These are phyloP conservation scores for Quercus wislizeni DNA, from an alignment of 306 rosid genomes.

Conservation along the genomic window DNA sequence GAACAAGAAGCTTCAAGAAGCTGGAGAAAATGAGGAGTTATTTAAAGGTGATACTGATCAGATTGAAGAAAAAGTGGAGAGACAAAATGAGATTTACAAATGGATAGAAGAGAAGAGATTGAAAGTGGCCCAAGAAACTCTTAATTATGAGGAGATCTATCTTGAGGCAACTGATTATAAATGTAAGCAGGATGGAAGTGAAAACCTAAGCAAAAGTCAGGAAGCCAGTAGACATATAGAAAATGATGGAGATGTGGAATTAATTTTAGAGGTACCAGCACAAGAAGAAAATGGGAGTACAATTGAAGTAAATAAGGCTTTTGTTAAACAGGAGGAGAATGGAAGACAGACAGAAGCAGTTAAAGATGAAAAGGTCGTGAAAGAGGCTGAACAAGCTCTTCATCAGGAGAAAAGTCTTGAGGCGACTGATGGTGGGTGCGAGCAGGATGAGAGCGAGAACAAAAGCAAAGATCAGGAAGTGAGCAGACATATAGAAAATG, in stretches of 20 bases:
- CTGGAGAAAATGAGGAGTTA: slow-evolving; percentile 34
- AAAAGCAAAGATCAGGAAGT: slow-evolving; percentile 7
- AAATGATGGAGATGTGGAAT: slow-evolving; percentile 7
- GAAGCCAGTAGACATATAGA: slow-evolving; percentile 8
- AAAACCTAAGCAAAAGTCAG: slow-evolving; percentile 12
- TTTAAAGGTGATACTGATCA: slow-evolving; percentile 30
- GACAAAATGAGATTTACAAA: slow-evolving; percentile 23
- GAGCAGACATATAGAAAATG: slow-evolving; percentile 4
- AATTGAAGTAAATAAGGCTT: slow-evolving; percentile 12
- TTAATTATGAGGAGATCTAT: neutral
- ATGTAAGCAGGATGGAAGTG: slow-evolving; percentile 16
- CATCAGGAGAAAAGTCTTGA: slow-evolving; percentile 14
- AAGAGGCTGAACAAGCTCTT: slow-evolving; percentile 16
- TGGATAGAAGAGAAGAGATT: slow-evolving; percentile 22
- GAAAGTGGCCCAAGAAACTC: slow-evolving; percentile 29
- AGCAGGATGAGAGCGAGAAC: slow-evolving; percentile 21
- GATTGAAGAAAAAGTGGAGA: slow-evolving; percentile 38
- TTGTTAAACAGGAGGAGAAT: slow-evolving; percentile 6
- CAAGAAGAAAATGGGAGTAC: slow-evolving; percentile 14
- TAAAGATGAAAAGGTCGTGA: slow-evolving; percentile 1
- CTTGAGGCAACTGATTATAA: slow-evolving; percentile 20
- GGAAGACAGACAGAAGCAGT: slow-evolving; percentile 3
- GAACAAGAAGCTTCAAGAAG: slow-evolving; percentile 32
- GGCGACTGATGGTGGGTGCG: slow-evolving; percentile 11
- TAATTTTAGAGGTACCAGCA: slow-evolving; percentile 1